phyloP scores from a whole-genome alignment of 2,329 filamentous ascomycete genomes.

The Fusarium sp. region DNA sequence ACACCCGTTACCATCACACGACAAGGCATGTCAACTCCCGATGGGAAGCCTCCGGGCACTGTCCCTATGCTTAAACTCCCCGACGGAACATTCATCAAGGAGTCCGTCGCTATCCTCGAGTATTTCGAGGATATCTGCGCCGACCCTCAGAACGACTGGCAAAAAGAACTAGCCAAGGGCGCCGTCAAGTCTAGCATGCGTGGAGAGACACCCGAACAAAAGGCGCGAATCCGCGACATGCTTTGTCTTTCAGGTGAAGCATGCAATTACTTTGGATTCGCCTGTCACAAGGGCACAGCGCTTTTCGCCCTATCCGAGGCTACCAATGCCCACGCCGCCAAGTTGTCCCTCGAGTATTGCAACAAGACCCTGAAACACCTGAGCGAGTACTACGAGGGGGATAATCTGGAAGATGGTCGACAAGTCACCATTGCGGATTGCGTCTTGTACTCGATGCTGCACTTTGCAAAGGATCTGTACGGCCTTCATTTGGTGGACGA shows the following conservation, averaged over 20 bases:
- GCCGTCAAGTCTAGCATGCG: neutral
- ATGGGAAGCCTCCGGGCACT: constrained; percentile 24
- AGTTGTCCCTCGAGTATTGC: constrained; percentile 13
- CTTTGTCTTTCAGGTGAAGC: constrained; percentile 29
- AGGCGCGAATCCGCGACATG: constrained; percentile 18
- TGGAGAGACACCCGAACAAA: constrained; percentile 12
- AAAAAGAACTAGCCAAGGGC: neutral
- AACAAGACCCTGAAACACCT: constrained; percentile 17
- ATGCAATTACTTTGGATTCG: constrained; percentile 17
- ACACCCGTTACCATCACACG: neutral
- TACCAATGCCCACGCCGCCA: neutral
- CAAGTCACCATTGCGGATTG: constrained; percentile 24
- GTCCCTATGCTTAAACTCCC: constrained; percentile 23
- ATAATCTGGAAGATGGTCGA: neutral
- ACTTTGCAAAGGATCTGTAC: constrained; percentile 34
- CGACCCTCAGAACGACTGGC: constrained; percentile 12
- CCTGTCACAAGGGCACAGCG: constrained; percentile 26
- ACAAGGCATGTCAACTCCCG: neutral
- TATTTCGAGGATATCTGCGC: constrained; percentile 37
- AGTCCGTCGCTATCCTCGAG: constrained; percentile 28
- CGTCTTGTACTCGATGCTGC: constrained; percentile 22
- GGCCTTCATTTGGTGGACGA: constrained; percentile 6
- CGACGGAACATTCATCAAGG: constrained; percentile 32
- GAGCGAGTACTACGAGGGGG: constrained; percentile 17
- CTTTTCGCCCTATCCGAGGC: constrained; percentile 12